Evolutionary conservation across 208 protist genomes (phyloP).

Genomic region (Leishmania mexicana): DNA sequence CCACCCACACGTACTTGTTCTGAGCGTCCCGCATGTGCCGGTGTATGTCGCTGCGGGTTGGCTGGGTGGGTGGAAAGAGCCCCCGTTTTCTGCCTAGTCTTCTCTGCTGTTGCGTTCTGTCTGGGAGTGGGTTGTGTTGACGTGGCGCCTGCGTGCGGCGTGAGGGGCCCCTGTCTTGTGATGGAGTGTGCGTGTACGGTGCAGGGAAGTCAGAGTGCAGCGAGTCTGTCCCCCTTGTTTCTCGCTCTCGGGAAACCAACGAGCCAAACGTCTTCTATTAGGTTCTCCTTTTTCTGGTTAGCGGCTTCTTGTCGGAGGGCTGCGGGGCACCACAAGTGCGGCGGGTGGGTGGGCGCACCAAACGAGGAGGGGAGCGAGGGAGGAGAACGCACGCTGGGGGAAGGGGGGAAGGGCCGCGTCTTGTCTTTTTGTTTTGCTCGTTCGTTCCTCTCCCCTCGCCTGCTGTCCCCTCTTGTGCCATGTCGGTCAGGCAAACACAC

Average conservation of each 20-base stretch:
- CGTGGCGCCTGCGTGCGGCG: not conserved
- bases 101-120: not conserved
- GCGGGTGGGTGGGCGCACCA: not conserved
- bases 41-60: not conserved
- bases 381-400: not conserved
- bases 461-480: not conserved
- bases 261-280: not conserved
- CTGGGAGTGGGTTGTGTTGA: not conserved
- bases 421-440: not conserved
- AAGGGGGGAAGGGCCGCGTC: not conserved
- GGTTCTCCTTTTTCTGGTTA: not conserved
- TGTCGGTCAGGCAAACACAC: not conserved
- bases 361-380: not conserved
- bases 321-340: not conserved
- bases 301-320: not conserved
- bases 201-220: not conserved
- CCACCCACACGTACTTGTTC: slow-evolving; percentile 57
- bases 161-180: not conserved
- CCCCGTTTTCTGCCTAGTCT: not conserved
- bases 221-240: not conserved
- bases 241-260: not conserved
- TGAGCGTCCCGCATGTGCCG: not conserved
- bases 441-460: not conserved
- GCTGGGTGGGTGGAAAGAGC: not conserved
- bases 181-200: not conserved